These are phyloP conservation scores for Metschnikowia aberdeeniae DNA, from an alignment of 805 yeast genomes.

Conservation along the genomic window DNA sequence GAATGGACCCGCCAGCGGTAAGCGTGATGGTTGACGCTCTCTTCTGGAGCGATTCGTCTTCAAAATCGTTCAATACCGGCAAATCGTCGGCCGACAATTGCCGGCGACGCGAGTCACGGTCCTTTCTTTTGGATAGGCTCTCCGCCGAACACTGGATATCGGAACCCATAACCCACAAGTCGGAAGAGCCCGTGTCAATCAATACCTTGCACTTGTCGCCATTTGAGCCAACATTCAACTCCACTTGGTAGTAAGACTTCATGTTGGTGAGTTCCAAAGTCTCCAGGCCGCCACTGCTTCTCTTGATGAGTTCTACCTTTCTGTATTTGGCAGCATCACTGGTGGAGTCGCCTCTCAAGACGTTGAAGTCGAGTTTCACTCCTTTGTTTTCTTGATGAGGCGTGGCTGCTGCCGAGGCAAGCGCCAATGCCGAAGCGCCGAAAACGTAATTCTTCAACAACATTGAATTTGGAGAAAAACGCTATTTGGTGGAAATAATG, in stretches of 20 bases:
- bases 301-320: conserved; percentile 4
- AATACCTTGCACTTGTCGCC: conserved; percentile 25
- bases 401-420: conserved; percentile 7
- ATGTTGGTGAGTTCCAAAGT: conserved; percentile 8
- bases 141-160: neutral
- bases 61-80: neutral
- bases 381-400: conserved; percentile 2
- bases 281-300: conserved; percentile 4
- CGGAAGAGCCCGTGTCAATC: conserved; percentile 43
- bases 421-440: conserved; percentile 4
- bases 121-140: neutral
- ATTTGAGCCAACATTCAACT: conserved; percentile 13
- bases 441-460: neutral
- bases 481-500: neutral
- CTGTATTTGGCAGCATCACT: conserved; percentile 5
- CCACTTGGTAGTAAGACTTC: conserved; percentile 12
- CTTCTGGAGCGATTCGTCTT: neutral
- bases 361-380: conserved; percentile 11
- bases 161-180: conserved; percentile 38
- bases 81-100: neutral
- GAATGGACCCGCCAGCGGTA: neutral
- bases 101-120: neutral
- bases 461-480: neutral
- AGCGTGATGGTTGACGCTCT: neutral
- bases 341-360: conserved; percentile 10